Percentiles rank a stretch among this genome's conserved stretches.
These are phyloP conservation scores for Podospora appendiculata DNA, from an alignment of 495 filamentous ascomycete species.

Conservation along the genomic window DNA sequence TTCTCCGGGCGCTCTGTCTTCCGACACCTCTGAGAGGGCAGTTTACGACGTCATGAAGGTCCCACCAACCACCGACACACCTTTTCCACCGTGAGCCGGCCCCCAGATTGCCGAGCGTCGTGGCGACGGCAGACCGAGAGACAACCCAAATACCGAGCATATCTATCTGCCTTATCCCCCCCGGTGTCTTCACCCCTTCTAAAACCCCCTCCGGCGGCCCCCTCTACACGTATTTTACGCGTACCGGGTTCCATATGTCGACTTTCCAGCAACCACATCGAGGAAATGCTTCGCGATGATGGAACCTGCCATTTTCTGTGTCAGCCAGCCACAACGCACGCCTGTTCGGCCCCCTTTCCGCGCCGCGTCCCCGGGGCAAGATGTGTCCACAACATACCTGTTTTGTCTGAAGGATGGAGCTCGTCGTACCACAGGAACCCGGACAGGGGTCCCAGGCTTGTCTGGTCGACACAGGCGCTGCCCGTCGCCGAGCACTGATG, in stretches of 20 bases:
- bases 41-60: no score
- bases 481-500: conserved; percentile 40
- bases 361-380: conserved; percentile 35
- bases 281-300: conserved; percentile 54
- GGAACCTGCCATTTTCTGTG: conserved; percentile 12
- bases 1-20: no score
- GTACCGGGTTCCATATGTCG: conserved; percentile 43
- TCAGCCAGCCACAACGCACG: not conserved
- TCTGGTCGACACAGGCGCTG: conserved; percentile 22
- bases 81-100: no score
- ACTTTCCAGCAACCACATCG: conserved; percentile 48
- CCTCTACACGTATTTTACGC: not conserved
- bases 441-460: conserved; percentile 17
- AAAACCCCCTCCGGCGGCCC: no score
- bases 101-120: no score
- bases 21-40: no score
- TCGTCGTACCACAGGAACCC: conserved; percentile 52
- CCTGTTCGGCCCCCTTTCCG: not conserved
- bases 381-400: conserved; percentile 30
- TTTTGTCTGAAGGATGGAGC: conserved; percentile 58
- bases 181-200: no score
- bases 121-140: no score
- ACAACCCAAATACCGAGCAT: no score
- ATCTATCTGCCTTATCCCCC: no score
- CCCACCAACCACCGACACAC: no score